phyloP scores from a whole-genome alignment of 1,284 basidiomycete genomes.

The Erythrobasidium hasegawianum region DNA sequence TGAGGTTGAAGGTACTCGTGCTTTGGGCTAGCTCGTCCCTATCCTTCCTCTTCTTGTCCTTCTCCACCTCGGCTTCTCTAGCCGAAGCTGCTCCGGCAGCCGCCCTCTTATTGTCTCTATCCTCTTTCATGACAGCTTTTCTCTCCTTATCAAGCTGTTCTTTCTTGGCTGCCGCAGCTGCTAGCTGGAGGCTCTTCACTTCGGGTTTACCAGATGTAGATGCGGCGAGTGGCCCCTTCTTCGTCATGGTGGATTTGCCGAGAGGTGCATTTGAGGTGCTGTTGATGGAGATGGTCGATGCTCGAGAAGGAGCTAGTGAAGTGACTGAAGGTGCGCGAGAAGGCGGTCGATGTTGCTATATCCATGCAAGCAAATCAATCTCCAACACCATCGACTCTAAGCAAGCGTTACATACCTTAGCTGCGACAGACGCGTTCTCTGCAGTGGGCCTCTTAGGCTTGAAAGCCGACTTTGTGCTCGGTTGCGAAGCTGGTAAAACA shows the following conservation, averaged over 20 bases:
- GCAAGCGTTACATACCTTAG: not conserved
- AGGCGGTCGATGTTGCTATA: constrained; percentile 18
- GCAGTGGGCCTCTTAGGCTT: constrained; percentile 14
- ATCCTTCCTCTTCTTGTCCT: constrained; percentile 47
- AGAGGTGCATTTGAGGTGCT: constrained; percentile 7
- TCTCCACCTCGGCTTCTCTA: constrained; percentile 56
- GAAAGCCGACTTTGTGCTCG: constrained; percentile 10
- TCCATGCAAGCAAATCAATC: not conserved
- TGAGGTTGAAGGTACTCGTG: constrained; percentile 1
- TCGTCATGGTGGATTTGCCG: constrained; percentile 10
- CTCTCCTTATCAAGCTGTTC: constrained; percentile 81
- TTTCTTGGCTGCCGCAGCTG: constrained; percentile 80
- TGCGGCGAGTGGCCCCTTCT: constrained; percentile 11
- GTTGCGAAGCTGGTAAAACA: not conserved
- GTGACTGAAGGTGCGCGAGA: constrained; percentile 31
- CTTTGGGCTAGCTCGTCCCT: constrained; percentile 24
- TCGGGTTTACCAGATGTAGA: constrained; percentile 24
- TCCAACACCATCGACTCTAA: not conserved
- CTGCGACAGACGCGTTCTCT: not conserved
- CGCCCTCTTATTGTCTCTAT: constrained; percentile 70
- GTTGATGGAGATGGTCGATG: constrained; percentile 23
- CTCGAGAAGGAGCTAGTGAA: constrained; percentile 14
- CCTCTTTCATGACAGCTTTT: constrained; percentile 66
- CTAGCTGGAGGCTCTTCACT: constrained; percentile 76
- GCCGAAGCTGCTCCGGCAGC: constrained; percentile 73